Base-by-base conservation (phyloP, 2,329 filamentous ascomycete species). In the Aureobasidium vineae region DNA sequence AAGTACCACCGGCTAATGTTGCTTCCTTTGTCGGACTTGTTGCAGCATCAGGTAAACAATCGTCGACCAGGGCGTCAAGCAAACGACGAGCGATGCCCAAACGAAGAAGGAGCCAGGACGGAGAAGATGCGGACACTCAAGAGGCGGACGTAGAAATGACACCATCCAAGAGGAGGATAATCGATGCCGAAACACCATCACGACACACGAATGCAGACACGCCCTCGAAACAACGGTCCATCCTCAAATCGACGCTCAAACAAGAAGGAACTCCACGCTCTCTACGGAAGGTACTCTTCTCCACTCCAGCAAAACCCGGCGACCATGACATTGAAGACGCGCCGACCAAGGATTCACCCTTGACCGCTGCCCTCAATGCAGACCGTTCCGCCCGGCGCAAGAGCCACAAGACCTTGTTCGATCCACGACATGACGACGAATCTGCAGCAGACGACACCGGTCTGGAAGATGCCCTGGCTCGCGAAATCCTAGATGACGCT, bases 371-470 rank as follows among this genome's bases (percentile, higher is more conserved):
- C 49, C 86, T 84, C 69, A 90, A 91, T 70, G 90, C 90, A 23
- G 92, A 97, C 77, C 87, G 90, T 57, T 97, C 93, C 5, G 94
- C 93, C 1, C 87, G 90, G 72, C 88, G 88, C 73, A 97, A 97
- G 81, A 96, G 91, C 75, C 90, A 90, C 26, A 84, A 88, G 61
- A 86, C 87, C 3, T 79, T 97, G 61, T 88, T 96, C 43, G 87
- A 93, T 23, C 87, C 85, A 21, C 84, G 81, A 10, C 82, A 83
- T 31, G 89, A 86, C 72, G 89, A 92, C 54, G 89, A 92, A 33
- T 90, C 85, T 59, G 33, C 13, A 5, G 31, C 19, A 21, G 16
- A 81, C 38, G 77, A 78, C 19, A 79, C 90, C 72, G 85, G 86
- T 54, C 89, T 87, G 16, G 88, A 88, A 5, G 86, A 90, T 61